Evolutionary conservation across 306 rosid species (phyloP), one percentile per base, ranked within the genome.

Genomic region (Cicer judaicum): DNA sequence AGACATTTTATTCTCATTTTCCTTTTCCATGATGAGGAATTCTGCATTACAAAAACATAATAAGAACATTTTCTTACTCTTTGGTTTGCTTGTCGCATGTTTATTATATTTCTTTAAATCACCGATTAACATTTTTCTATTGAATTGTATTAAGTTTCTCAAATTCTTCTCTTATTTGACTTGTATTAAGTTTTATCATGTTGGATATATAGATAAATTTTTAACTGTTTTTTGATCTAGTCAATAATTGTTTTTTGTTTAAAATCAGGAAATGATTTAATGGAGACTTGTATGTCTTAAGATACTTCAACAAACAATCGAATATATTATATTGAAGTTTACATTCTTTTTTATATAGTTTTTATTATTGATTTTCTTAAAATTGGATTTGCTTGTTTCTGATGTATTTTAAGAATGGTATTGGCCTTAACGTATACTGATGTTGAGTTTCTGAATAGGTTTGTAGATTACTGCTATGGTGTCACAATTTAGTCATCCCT

Each of bases 231-330:
- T 29, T 29, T 29, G 5, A 29, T 29, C 5, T 29, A 3, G 34
- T 29, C 34, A 4, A 29, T 3, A 29, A 10, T 8, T 61, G 46
- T 34, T 49, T 69, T 40, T 46, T 14, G 15, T 67, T 43, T n/a
- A 43, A 72, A 59, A 57, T 43, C 18, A 65, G 57, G n/a, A 72
- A 59, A 10, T 77, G 73, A 49, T 77, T 81, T 65, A 77, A 41
- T 36, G 19, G 57, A 43, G 63, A 41, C 21, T 19, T 19, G 1
- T 19, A 19, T 1, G 21, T 19, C 21, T 61, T 68, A 16, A 38
- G 50, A 78, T 61, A 8, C 59, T 56, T 72, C 19, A 70, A 53
- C 1, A 19, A 19, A 19, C 71, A 70, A 48, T 57, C 36, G 24
- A 54, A n/a, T n/a, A 64, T 72, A 29, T 24, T 68, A 10, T 49